These are phyloP conservation scores for Suillus brevipes DNA, from an alignment of 768 basidiomycete genomes.

Conservation along the genomic window DNA sequence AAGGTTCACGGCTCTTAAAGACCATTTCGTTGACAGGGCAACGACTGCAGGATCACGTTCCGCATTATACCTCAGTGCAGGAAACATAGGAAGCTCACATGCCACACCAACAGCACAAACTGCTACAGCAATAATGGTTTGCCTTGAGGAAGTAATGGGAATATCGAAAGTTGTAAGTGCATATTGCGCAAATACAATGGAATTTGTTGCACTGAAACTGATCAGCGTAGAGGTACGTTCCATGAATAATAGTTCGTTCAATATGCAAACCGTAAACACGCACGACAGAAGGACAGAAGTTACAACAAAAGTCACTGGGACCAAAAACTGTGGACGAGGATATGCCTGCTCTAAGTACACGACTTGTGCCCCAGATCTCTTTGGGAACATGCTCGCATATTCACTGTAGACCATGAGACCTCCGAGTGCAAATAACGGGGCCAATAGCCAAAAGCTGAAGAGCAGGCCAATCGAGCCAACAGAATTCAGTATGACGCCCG, in stretches of 20 bases:
- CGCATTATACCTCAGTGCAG: too few relatives aligned
- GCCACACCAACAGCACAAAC: slow-evolving; percentile 23
- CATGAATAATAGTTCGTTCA: not conserved
- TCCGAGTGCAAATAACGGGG: slow-evolving; percentile 8
- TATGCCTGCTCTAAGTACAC: slow-evolving; percentile 41
- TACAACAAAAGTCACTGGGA: slow-evolving; percentile 45
- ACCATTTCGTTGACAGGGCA: slow-evolving; percentile 30
- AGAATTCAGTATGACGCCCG: slow-evolving; percentile 8
- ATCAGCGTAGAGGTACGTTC: not conserved
- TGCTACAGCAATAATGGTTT: slow-evolving; percentile 23
- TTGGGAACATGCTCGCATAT: slow-evolving; percentile 48
- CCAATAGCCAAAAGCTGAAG: slow-evolving; percentile 6
- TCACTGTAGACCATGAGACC: slow-evolving; percentile 36
- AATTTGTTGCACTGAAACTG: slow-evolving; percentile 23
- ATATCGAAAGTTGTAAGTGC: slow-evolving; percentile 19
- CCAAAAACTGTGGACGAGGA: slow-evolving; percentile 26
- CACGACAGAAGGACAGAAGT: slow-evolving; percentile 26
- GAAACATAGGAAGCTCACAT: slow-evolving; percentile 10
- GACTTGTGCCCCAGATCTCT: slow-evolving; percentile 50
- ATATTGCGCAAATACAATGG: slow-evolving; percentile 30
- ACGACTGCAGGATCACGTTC: slow-evolving; percentile 17
- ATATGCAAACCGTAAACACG: slow-evolving; percentile 6
- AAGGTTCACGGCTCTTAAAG: slow-evolving; percentile 24
- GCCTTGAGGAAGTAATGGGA: slow-evolving; percentile 18
- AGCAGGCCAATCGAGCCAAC: slow-evolving; percentile 8